Evolutionary conservation across 2,329 filamentous ascomycete species (phyloP).

Genomic region (Fusarium anguioides): DNA sequence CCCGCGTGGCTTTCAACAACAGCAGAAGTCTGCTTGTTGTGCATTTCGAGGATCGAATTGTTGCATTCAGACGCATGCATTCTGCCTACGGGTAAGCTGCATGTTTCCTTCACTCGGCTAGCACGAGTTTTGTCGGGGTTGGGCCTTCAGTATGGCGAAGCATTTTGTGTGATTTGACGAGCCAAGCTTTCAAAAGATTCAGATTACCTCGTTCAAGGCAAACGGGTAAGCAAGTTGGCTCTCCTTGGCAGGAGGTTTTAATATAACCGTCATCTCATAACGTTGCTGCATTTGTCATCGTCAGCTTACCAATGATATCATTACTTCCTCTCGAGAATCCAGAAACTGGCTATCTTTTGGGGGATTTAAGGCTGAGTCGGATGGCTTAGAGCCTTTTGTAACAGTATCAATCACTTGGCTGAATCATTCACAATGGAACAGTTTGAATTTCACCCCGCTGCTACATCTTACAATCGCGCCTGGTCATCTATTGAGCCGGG

Average conservation of each 20-base stretch:
- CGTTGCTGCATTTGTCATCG: constrained; percentile 25
- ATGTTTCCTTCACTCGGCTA: constrained; percentile 7
- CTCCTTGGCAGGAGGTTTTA: not conserved
- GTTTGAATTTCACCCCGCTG: constrained; percentile 45
- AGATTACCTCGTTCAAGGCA: not conserved
- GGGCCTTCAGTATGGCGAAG: not conserved
- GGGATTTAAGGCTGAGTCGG: constrained; percentile 12
- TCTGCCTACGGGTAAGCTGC: constrained; percentile 1
- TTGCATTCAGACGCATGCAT: constrained; percentile 10
- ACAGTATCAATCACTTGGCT: not conserved
- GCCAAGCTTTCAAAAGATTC: not conserved
- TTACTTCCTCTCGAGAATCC: not conserved
- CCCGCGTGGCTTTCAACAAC: not conserved
- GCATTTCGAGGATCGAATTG: not conserved
- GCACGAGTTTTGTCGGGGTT: not conserved
- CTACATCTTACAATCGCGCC: constrained; percentile 26
- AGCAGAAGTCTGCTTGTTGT: not conserved
- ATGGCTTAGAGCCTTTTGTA: not conserved
- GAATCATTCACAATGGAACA: constrained; percentile 39
- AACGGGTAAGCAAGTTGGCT: not conserved
- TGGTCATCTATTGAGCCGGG: constrained; percentile 47
- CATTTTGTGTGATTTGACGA: not conserved
- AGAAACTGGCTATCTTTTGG: not conserved
- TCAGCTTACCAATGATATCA: constrained; percentile 29
- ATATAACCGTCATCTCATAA: not conserved